Percentiles rank a stretch among this genome's conserved stretches.
Evolutionary conservation across 1,284 basidiomycete species (phyloP).

Genomic region (Coriolopsis trogii): DNA sequence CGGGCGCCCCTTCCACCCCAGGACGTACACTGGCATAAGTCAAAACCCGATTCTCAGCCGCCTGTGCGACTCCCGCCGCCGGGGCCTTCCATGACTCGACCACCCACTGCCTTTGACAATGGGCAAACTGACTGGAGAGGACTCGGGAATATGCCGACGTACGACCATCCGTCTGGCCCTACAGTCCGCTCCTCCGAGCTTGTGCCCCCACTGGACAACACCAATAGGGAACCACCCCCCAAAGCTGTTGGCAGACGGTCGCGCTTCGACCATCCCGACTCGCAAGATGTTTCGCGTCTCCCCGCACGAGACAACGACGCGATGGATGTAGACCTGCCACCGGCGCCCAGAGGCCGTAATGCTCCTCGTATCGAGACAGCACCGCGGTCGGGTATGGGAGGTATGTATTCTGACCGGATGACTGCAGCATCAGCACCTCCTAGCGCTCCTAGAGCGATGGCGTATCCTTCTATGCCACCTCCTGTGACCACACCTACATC

Average conservation of each 20-base stretch:
- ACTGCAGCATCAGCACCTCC: slow-evolving; percentile 29
- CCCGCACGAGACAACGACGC: slow-evolving; percentile 19
- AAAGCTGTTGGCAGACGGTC: slow-evolving; percentile 11
- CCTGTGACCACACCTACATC: not conserved
- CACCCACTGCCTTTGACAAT: too few relatives aligned
- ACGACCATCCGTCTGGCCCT: too few relatives aligned
- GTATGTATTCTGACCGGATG: slow-evolving; percentile 30
- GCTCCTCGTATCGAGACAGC: slow-evolving; percentile 9
- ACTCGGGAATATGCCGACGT: too few relatives aligned
- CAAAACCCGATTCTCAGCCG: not conserved
- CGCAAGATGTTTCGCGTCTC: not conserved
- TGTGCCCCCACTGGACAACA: too few relatives aligned
- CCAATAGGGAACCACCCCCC: not conserved
- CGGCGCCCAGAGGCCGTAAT: slow-evolving; percentile 8
- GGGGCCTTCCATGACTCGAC: too few relatives aligned
- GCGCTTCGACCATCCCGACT: slow-evolving; percentile 19
- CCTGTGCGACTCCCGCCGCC: not conserved
- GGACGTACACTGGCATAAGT: slow-evolving; percentile 15
- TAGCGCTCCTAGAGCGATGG: slow-evolving; percentile 45
- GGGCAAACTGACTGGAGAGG: too few relatives aligned
- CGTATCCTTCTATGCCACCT: slow-evolving; percentile 16
- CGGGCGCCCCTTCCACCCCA: slow-evolving; percentile 27
- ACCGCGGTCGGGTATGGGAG: slow-evolving; percentile 11
- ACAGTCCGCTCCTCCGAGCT: too few relatives aligned
- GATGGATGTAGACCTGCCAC: slow-evolving; percentile 33